phyloP scores from a whole-genome alignment of 805 yeast species.

The Blastobotrys peoriensis region DNA sequence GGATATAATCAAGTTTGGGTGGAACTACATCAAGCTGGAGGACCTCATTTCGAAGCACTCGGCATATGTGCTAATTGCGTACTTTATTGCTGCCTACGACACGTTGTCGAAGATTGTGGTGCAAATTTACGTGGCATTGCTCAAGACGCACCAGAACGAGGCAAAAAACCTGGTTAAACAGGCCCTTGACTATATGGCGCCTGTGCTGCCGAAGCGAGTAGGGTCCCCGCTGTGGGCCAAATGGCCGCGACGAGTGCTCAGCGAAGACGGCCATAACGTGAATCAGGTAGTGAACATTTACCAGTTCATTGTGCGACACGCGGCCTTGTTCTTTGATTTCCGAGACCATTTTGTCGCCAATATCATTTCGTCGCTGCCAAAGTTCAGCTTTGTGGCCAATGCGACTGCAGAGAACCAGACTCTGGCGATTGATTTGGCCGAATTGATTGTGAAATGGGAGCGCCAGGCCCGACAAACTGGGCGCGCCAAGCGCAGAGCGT shows the following conservation, averaged over 20 bases:
- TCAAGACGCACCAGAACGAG: conserved; percentile 80
- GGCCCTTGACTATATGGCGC: conserved; percentile 83
- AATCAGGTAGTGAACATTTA: conserved; percentile 82
- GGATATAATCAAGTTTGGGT: conserved; percentile 85
- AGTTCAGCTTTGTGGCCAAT: conserved; percentile 69
- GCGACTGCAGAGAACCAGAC: conserved; percentile 76
- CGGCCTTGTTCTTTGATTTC: conserved; percentile 76
- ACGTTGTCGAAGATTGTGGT: conserved; percentile 85
- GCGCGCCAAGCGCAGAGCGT: conserved; percentile 5
- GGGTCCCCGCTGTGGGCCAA: conserved; percentile 70
- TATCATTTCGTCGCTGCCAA: conserved; percentile 88
- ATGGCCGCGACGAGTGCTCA: conserved; percentile 88
- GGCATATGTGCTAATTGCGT: conserved; percentile 82
- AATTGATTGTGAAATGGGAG: conserved; percentile 83
- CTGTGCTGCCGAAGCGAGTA: conserved; percentile 69
- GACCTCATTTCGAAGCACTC: conserved; percentile 87
- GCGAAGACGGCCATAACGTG: conserved; percentile 84
- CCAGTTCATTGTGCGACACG: conserved; percentile 80
- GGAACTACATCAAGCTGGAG: conserved; percentile 88
- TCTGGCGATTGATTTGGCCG: conserved; percentile 85
- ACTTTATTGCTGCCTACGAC: conserved; percentile 80
- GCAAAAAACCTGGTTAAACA: conserved; percentile 77
- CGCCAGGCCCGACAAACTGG: conserved; percentile 21
- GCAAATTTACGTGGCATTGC: conserved; percentile 84
- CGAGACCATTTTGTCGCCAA: conserved; percentile 86